These are phyloP conservation scores for Acacia pycnantha DNA, from an alignment of 331 rosid genomes.

Conservation along the genomic window DNA sequence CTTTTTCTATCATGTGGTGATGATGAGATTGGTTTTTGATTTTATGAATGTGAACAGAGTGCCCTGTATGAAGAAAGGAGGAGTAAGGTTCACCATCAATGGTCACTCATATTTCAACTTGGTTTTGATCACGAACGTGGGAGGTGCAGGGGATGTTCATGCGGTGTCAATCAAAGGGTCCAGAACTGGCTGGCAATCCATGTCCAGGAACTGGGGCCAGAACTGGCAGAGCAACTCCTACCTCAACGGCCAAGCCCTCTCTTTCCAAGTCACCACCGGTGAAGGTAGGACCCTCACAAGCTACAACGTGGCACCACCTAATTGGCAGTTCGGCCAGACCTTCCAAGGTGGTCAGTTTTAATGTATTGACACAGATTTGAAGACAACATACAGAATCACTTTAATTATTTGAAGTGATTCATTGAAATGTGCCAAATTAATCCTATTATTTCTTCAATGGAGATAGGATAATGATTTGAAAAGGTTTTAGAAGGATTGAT, in stretches of 20 bases:
- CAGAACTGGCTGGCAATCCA: conserved; percentile 62
- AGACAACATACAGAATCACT: background rate
- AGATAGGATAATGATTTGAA: conserved; percentile 15
- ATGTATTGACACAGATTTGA: background rate
- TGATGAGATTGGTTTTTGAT: background rate
- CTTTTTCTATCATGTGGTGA: background rate
- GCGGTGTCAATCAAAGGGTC: conserved; percentile 85
- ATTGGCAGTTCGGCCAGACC: conserved; percentile 86
- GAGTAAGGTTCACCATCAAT: conserved; percentile 76
- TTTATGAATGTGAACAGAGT: conserved; percentile 41
- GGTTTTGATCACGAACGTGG: conserved; percentile 78
- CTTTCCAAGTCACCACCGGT: conserved; percentile 78
- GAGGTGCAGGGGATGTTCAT: conserved; percentile 74
- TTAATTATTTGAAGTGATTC: background rate
- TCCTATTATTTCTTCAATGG: background rate
- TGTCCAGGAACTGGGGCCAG: conserved; percentile 93
- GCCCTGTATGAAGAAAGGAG: conserved; percentile 76
- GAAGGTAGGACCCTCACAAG: conserved; percentile 67
- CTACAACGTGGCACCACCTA: conserved; percentile 51
- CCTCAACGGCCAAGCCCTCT: conserved; percentile 68
- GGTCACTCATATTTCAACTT: conserved; percentile 91
- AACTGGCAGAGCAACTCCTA: conserved; percentile 85
- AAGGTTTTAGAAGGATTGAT: conserved; percentile 24
- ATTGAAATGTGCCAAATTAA: background rate
- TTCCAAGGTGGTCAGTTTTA: conserved; percentile 66